Base-by-base conservation (phyloP, 2,329 filamentous ascomycete species). In the Alternaria sp. region DNA sequence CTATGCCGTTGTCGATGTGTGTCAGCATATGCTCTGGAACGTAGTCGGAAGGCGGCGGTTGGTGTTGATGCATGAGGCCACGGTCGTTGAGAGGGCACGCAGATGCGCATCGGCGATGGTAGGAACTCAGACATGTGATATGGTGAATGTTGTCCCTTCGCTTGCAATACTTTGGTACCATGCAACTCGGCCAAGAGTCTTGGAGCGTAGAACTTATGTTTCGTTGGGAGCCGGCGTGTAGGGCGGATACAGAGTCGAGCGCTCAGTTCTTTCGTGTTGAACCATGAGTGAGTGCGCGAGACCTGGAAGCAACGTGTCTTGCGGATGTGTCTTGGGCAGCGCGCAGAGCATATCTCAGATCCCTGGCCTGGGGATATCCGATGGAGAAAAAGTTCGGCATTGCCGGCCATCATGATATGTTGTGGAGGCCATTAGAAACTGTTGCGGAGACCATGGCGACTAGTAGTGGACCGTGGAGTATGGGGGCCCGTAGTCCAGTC, bases 151-250 rank as follows among this genome's bases (percentile, higher is more conserved):
- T 40, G 36, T 17, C n/a, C 15, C 1, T 11, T 17, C 36, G 9
- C 11, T 10, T 17, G 36, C 36, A 9, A 40, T 11, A 6, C n/a
- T 9, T 40, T 9, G 36, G 36, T 5, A 0, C 9, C 2, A 40
- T 1, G 32, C 0, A 0, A 10, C 36, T 11, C 36, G 9, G n/a
- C n/a, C 0, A 40, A 0, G 9, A 11, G 15, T 0, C 11, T 17
- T 6, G 36, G 8, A 1, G 1, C n/a, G 0, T 40, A 40, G 15
- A 40, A 40, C 36, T n/a, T 40, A 2, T 40, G 9, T 5, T 40
- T 17, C 36, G 8, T 40, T 17, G 36, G n/a, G 36, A 40, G 6
- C n/a, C 36, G 15, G 8, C 4, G 9, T 17, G 36, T 40, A 40
- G n/a, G 9, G 36, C 9, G 36, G 36, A 40, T 17, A 17, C 0